Conservation (phyloP, 768 basidiomycete species). For the Polyporus arcularius region DNA sequence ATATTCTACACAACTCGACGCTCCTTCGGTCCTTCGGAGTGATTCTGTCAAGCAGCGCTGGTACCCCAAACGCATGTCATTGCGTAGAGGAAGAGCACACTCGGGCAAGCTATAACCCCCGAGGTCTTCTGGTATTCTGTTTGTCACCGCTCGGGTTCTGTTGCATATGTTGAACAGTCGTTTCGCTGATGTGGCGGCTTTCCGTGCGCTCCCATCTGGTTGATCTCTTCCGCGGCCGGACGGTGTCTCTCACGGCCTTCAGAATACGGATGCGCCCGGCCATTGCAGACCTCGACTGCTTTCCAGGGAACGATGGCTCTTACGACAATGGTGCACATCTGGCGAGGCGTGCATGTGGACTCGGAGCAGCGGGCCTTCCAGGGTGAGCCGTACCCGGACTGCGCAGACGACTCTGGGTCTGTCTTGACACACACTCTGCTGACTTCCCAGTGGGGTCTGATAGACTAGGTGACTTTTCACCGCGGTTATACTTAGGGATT, state of each 20-base stretch:
- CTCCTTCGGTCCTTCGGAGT: not conserved
- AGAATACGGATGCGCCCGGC: slow-evolving; percentile 1
- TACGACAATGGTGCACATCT: not conserved
- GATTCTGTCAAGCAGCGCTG: slow-evolving; percentile 10
- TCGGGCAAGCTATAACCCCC: not conserved
- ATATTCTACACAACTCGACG: not conserved
- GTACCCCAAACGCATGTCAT: not conserved
- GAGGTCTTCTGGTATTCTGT: slow-evolving; percentile 10
- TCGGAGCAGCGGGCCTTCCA: not conserved
- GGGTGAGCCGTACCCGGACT: not conserved
- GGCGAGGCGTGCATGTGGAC: not conserved
- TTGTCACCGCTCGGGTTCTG: slow-evolving; percentile 6
- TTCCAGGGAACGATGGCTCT: not conserved
- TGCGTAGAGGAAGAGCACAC: not conserved
- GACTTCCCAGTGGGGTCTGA: slow-evolving; percentile 6
- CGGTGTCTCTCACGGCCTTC: not conserved
- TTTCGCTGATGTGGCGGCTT: not conserved
- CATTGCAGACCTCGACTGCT: not conserved
- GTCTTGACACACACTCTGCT: not conserved
- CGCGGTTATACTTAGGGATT: not conserved
- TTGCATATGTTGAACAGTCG: slow-evolving; percentile 1
- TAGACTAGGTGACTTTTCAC: slow-evolving; percentile 12
- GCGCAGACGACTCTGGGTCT: not conserved
- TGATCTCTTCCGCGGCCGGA: not conserved
- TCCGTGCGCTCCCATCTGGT: slow-evolving; percentile 2